Base-by-base conservation (phyloP, 495 filamentous ascomycete species). In the Wilcoxina mikolae region DNA sequence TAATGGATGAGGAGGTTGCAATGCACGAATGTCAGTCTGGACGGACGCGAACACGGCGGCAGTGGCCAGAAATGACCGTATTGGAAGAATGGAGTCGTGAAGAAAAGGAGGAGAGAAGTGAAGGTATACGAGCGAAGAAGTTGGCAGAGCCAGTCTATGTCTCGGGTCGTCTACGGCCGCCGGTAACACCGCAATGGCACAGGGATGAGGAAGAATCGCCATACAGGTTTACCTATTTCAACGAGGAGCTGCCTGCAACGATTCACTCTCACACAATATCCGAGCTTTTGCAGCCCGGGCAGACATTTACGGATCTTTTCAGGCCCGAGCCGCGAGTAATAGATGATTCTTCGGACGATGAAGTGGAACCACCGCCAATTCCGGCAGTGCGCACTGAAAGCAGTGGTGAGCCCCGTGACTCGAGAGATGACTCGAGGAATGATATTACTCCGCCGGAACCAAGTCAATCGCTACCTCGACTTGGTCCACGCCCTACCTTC, bases 141-240 rank as follows among this genome's bases (percentile, higher is more conserved):
- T 87, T 95, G 57, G 89, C 81, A 22, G 91, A 98, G 60, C 93
- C 93, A 5, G 79, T 94, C 66, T 77, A 96, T 50, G 79, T 98
- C 49, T 87, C 84, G 46, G 91, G 91, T 5, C 77, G 91, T 51
- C 66, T 96, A 27, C 79, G 91, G 7, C 87, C 91, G 5, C 70
- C 74, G 5, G 81, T 86, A 55, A 85, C 83, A 60, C 68, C 69
- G 50, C 72, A 74, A 3, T 98, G 91, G 91, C 87, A 89, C 66
- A 76, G 81, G 23, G 80, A 84, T 54, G 85, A 91, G 59, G 88
- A 95, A 33, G 93, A 95, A 49, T 81, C 81, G 0, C 91, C 91
- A 0, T 98, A 93, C 65, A 78, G 91, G 41, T 96, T 94, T 65
- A 98, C 91, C 1, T 98, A 98, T 62, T 98, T 98, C 74, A 95